Conservation (phyloP, 148 eudicot species). For the Mesembryanthemum crystallinum region DNA sequence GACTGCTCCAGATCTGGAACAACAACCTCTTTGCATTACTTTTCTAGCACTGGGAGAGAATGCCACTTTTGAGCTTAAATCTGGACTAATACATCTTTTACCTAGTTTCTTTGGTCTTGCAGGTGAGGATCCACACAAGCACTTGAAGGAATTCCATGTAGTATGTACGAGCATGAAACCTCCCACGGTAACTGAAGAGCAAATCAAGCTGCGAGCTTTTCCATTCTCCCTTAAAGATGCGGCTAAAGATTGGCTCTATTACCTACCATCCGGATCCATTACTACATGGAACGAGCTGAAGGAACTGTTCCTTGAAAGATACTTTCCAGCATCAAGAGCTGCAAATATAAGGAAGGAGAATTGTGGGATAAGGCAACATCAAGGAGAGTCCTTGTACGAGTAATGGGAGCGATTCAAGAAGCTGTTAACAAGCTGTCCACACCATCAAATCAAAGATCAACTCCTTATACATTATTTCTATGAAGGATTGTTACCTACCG, state of each 20-base stretch:
- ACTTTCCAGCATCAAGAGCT: constrained; percentile 5
- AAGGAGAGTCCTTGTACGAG: constrained; percentile 12
- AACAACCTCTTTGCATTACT: not conserved
- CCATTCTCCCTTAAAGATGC: constrained; percentile 11
- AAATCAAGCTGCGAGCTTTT: constrained; percentile 20
- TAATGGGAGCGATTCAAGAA: constrained; percentile 23
- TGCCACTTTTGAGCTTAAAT: not conserved
- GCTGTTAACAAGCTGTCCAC: constrained; percentile 13
- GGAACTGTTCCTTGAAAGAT: constrained; percentile 6
- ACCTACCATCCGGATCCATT: constrained; percentile 1
- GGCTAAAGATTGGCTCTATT: constrained; percentile 22
- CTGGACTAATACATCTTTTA: not conserved
- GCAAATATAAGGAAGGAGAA: constrained; percentile 15
- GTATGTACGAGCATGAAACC: not conserved
- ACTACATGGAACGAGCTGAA: constrained; percentile 12
- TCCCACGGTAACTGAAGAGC: not conserved
- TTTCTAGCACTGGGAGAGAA: not conserved
- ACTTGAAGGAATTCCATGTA: not conserved
- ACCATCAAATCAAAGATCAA: not conserved
- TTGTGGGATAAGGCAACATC: constrained; percentile 10
- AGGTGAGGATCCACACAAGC: not conserved
- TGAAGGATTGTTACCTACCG: constrained; percentile 6
- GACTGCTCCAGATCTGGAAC: not conserved
- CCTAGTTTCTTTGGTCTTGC: not conserved
- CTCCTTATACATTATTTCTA: constrained; percentile 12